Conservation (phyloP, 179 eudicot species). For the Camellia oleifera region DNA sequence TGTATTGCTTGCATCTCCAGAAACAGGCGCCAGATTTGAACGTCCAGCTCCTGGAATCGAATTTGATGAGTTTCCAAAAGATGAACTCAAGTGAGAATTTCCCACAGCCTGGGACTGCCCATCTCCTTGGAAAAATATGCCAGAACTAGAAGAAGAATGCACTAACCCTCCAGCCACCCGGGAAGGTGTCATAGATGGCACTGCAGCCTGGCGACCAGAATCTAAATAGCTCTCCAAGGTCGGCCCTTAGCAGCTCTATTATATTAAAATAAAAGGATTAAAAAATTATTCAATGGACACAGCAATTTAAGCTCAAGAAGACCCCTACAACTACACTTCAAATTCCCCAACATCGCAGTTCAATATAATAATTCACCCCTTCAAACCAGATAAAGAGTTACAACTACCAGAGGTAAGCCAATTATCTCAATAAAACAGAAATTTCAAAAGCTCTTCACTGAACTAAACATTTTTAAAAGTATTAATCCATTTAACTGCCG, state of each 20-base stretch:
- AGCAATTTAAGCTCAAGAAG: not conserved
- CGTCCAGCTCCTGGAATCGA: slow-evolving; percentile 60
- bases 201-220: slow-evolving; percentile 52
- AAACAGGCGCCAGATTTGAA: slow-evolving; percentile 53
- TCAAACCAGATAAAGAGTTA: not conserved
- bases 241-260: slow-evolving; percentile 25
- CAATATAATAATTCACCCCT: not conserved
- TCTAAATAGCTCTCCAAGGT: slow-evolving; percentile 60
- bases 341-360: not conserved
- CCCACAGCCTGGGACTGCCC: slow-evolving; percentile 55
- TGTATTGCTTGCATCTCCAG: slow-evolving; percentile 60
- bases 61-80: slow-evolving; percentile 72
- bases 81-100: slow-evolving; percentile 65
- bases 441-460: not conserved
- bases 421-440: not conserved
- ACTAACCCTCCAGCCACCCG: slow-evolving; percentile 70
- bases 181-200: slow-evolving; percentile 68
- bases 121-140: slow-evolving; percentile 85
- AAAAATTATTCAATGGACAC: slow-evolving; percentile 1
- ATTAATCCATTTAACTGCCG: not conserved
- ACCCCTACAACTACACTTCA: not conserved
- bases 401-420: not conserved
- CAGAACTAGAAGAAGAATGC: slow-evolving; percentile 82
- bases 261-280: not conserved
- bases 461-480: not conserved